Evolutionary conservation across 306 rosid species (phyloP).

Genomic region (Castanospermum australe): DNA sequence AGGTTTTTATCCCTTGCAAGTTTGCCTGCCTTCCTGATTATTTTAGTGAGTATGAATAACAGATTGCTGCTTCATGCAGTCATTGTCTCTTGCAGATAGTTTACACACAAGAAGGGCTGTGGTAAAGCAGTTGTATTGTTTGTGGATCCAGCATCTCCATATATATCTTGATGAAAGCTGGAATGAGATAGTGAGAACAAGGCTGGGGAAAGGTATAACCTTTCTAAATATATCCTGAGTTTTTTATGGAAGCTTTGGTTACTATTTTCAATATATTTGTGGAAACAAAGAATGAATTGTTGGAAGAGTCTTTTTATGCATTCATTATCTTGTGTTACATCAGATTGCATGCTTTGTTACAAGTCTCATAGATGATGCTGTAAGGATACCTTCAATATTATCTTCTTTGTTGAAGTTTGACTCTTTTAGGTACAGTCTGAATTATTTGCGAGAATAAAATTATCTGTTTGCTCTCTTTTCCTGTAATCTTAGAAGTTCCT

Average conservation of each 20-base stretch:
- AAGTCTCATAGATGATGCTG: background rate
- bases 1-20: background rate
- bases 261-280: background rate
- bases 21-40: background rate
- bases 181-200: background rate
- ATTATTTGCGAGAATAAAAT: background rate
- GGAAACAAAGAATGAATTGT: background rate
- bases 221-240: background rate
- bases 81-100: background rate
- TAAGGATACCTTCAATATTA: background rate
- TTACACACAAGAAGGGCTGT: background rate
- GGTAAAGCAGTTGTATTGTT: background rate
- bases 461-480: background rate
- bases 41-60: background rate
- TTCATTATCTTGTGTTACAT: background rate
- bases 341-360: background rate
- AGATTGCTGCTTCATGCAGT: background rate
- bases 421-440: background rate
- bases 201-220: background rate
- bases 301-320: background rate
- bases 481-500: background rate
- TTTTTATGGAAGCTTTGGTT: background rate
- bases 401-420: background rate
- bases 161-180: background rate
- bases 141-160: background rate